Conservation (phyloP, 257 asterid species). For the Salvia hispanica region DNA sequence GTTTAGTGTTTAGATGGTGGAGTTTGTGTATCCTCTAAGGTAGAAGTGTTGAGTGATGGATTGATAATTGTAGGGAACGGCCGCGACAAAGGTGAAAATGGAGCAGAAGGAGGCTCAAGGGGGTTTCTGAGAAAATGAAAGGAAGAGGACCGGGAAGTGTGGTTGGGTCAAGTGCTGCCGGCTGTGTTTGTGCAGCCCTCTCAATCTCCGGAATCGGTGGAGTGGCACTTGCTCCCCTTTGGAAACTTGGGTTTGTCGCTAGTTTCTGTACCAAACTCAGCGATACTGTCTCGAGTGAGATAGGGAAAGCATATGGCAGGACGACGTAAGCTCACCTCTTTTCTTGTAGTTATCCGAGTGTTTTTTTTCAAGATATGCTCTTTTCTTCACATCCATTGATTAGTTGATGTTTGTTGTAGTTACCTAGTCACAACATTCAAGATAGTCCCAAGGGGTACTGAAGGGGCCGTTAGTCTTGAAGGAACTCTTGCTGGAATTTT, state of each 20-base stretch:
- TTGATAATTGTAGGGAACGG: slow-evolving; percentile 71
- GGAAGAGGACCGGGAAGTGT: slow-evolving; percentile 98
- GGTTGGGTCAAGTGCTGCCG: slow-evolving; percentile 97
- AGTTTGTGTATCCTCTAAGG: not conserved
- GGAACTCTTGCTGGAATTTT: slow-evolving; percentile 87
- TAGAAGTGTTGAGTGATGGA: slow-evolving; percentile 22
- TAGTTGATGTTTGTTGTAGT: slow-evolving; percentile 38
- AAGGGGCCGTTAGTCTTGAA: slow-evolving; percentile 95
- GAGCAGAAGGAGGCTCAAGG: slow-evolving; percentile 95
- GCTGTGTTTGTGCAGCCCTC: slow-evolving; percentile 81
- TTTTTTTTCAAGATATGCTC: not conserved
- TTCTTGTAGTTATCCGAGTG: slow-evolving; percentile 15
- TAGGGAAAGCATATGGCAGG: slow-evolving; percentile 93
- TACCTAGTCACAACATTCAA: slow-evolving; percentile 91
- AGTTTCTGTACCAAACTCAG: slow-evolving; percentile 95
- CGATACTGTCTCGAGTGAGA: slow-evolving; percentile 97
- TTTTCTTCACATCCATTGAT: not conserved
- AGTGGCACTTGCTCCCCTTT: slow-evolving; percentile 46
- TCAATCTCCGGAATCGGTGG: slow-evolving; percentile 79
- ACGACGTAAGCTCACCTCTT: slow-evolving; percentile 72
- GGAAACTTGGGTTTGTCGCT: slow-evolving; percentile 86
- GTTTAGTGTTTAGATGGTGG: not conserved
- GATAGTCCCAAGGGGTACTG: slow-evolving; percentile 94
- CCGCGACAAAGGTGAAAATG: slow-evolving; percentile 92
- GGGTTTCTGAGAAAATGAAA: slow-evolving; percentile 90